phyloP scores from a whole-genome alignment of 345 rosid genomes.

The Crucihimalaya himalaica region DNA sequence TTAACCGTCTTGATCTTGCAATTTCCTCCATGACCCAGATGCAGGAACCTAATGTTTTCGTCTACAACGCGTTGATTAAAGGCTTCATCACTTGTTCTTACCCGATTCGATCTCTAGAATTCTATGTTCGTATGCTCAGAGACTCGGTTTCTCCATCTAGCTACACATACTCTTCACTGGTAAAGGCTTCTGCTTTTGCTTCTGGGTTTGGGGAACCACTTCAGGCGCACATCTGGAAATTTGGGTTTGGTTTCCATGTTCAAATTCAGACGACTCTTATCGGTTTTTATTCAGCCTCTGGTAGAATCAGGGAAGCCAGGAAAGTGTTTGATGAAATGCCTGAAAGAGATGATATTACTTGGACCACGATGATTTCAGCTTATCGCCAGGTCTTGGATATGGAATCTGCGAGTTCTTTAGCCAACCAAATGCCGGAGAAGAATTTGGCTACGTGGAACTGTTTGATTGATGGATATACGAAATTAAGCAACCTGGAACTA shows the following conservation, averaged over 20 bases:
- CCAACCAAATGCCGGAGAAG: slow-evolving; percentile 60
- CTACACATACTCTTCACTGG: slow-evolving; percentile 63
- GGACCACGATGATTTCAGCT: slow-evolving; percentile 62
- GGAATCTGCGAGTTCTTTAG: slow-evolving; percentile 50
- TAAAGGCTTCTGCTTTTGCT: slow-evolving; percentile 57
- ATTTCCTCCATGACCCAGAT: slow-evolving; percentile 51
- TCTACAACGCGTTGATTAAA: slow-evolving; percentile 68
- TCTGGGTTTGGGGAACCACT: slow-evolving; percentile 50
- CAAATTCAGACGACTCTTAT: slow-evolving; percentile 72
- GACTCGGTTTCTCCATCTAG: slow-evolving; percentile 59
- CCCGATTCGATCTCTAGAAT: slow-evolving; percentile 50
- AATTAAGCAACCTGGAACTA: slow-evolving; percentile 45
- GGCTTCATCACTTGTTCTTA: slow-evolving; percentile 44
- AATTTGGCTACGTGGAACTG: slow-evolving; percentile 65
- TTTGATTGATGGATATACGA: slow-evolving; percentile 73
- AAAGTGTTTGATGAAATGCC: slow-evolving; percentile 81
- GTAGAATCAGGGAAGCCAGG: slow-evolving; percentile 45
- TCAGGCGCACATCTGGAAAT: slow-evolving; percentile 63
- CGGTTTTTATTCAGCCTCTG: slow-evolving; percentile 54
- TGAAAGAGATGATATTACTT: slow-evolving; percentile 57
- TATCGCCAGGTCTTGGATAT: slow-evolving; percentile 46
- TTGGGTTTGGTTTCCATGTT: slow-evolving; percentile 59
- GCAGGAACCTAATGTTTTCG: slow-evolving; percentile 61
- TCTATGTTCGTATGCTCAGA: slow-evolving; percentile 51
- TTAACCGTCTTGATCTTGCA: slow-evolving; percentile 44